Conservation (phyloP, 2,329 filamentous ascomycete genomes). For the Mariannaea sp. region DNA sequence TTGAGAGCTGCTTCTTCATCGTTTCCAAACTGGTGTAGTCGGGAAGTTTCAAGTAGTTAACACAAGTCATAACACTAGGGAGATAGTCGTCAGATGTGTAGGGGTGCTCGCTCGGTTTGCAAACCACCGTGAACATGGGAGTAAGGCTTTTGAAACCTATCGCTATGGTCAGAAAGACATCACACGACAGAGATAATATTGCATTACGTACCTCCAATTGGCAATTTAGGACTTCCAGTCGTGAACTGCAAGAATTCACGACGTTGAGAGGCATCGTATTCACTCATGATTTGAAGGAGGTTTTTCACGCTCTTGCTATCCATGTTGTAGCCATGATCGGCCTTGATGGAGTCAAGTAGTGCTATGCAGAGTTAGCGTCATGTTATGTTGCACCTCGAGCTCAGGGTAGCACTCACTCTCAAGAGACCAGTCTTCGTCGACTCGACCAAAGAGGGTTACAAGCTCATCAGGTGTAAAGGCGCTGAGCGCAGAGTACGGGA, state of each 20-base stretch:
- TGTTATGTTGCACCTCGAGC: not conserved
- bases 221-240: constrained; percentile 95
- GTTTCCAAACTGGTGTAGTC: constrained; percentile 83
- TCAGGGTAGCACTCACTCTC: constrained; percentile 74
- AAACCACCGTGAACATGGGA: constrained; percentile 98
- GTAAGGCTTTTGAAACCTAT: constrained; percentile 94
- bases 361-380: constrained; percentile 55
- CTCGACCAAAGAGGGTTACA: constrained; percentile 89
- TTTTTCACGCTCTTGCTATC: constrained; percentile 96
- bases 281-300: constrained; percentile 91
- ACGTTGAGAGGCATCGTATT: constrained; percentile 73
- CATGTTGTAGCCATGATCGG: constrained; percentile 98
- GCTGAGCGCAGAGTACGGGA: constrained; percentile 88
- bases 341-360: constrained; percentile 97
- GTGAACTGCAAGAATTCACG: constrained; percentile 97
- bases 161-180: constrained; percentile 39
- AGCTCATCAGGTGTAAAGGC: constrained; percentile 96
- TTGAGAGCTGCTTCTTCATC: constrained; percentile 77
- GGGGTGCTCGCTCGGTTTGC: constrained; percentile 95
- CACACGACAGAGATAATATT: not conserved
- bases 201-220: constrained; percentile 83
- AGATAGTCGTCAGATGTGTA: constrained; percentile 95
- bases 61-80: constrained; percentile 99
- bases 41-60: constrained; percentile 97
- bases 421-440: constrained; percentile 96